Conservation (phyloP, 2,329 filamentous ascomycete genomes). For the Thermothelomyces thermophilus region DNA sequence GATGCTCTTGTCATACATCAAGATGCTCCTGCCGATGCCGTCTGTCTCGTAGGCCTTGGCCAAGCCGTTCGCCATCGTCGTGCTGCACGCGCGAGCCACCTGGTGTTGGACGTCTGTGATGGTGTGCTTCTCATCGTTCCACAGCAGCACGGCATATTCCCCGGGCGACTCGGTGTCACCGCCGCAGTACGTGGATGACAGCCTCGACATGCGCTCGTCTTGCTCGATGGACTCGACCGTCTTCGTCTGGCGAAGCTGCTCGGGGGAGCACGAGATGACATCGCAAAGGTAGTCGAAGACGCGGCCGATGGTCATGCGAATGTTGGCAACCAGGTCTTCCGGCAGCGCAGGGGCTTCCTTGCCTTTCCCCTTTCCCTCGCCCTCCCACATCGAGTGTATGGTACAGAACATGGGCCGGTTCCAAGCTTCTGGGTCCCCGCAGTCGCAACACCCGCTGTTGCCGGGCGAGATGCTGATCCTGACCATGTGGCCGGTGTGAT, state of each 20-base stretch:
- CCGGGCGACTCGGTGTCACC: constrained; percentile 58
- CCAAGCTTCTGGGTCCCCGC: constrained; percentile 94
- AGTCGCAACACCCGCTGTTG: constrained; percentile 95
- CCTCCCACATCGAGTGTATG: constrained; percentile 70
- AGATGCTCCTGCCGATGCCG: constrained; percentile 75
- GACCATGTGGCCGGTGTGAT: constrained; percentile 89
- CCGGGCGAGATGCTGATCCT: constrained; percentile 81
- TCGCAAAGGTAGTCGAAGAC: constrained; percentile 94
- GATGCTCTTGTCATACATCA: constrained; percentile 70
- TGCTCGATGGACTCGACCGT: constrained; percentile 70
- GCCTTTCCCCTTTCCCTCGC: constrained; percentile 54
- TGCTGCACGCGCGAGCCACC: constrained; percentile 79
- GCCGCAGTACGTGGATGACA: constrained; percentile 69
- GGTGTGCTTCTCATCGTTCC: constrained; percentile 99
- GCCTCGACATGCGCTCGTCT: constrained; percentile 74
- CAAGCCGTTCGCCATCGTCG: constrained; percentile 61
- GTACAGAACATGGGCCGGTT: constrained; percentile 80
- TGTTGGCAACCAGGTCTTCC: constrained; percentile 65
- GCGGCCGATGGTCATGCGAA: constrained; percentile 78
- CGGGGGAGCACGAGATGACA: constrained; percentile 94
- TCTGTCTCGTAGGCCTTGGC: constrained; percentile 82
- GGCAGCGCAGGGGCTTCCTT: constrained; percentile 57
- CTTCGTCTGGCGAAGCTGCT: constrained; percentile 84
- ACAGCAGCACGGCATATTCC: constrained; percentile 80
- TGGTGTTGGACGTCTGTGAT: constrained; percentile 85